These are phyloP conservation scores for Trichoderma arundinaceum DNA, from an alignment of 2,329 filamentous ascomycete genomes.

Conservation along the genomic window DNA sequence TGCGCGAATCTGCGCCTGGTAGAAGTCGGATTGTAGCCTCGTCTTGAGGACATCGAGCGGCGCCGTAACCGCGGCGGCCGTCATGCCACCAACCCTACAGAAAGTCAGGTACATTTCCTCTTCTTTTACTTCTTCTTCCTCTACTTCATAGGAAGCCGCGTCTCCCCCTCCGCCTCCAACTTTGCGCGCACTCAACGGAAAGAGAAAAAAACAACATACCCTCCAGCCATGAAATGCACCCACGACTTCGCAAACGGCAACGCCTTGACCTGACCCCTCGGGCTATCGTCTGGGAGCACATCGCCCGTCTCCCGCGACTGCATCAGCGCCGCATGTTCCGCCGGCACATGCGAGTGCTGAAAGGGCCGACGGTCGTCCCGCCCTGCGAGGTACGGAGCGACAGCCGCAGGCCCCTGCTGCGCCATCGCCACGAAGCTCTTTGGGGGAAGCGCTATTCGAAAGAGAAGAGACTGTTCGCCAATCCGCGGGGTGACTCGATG, in stretches of 20 bases:
- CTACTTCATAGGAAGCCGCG: no score
- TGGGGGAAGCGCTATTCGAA: not conserved
- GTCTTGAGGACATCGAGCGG: constrained; percentile 95
- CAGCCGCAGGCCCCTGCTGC: constrained; percentile 26
- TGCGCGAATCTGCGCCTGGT: constrained; percentile 79
- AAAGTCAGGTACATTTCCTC: not conserved
- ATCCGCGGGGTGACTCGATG: no score
- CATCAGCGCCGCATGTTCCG: constrained; percentile 51
- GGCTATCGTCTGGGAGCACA: constrained; percentile 52
- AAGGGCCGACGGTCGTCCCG: constrained; percentile 43
- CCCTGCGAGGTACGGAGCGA: constrained; percentile 40
- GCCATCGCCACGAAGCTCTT: constrained; percentile 11
- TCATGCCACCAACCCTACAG: constrained; percentile 82
- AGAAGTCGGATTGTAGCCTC: constrained; percentile 90
- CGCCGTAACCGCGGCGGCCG: constrained; percentile 87
- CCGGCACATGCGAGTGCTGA: constrained; percentile 40
- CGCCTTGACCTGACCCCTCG: constrained; percentile 45
- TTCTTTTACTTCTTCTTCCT: not conserved
- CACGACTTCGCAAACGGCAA: constrained; percentile 75
- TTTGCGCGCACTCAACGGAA: no score
- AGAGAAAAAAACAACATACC: constrained; percentile 58
- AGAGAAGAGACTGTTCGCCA: no score
- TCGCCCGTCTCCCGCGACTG: constrained; percentile 69
- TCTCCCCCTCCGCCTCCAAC: not conserved
- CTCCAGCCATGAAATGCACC: constrained; percentile 91